phyloP scores from a whole-genome alignment of 2,329 filamentous ascomycete genomes.

The Pseudopyrenochaeta lycopersici region DNA sequence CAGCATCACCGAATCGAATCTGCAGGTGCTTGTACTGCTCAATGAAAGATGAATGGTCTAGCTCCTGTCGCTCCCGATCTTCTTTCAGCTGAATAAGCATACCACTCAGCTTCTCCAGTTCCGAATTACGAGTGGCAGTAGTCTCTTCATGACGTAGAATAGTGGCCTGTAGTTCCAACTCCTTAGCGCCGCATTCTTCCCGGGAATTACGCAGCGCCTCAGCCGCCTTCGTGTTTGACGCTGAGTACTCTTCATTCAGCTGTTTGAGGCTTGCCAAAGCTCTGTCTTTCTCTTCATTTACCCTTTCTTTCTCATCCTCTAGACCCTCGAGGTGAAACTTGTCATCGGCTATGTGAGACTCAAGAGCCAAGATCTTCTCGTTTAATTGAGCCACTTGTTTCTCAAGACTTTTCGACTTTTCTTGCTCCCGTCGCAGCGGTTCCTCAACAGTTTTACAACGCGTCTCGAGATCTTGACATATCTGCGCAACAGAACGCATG shows the following conservation, averaged over 20 bases:
- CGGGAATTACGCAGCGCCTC: slow-evolving; percentile 31
- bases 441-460: slow-evolving; percentile 65
- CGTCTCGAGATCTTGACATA: slow-evolving; percentile 65
- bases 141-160: slow-evolving; percentile 27
- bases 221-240: slow-evolving; percentile 45
- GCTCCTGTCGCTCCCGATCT: slow-evolving; percentile 17
- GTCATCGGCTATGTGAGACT: slow-evolving; percentile 33
- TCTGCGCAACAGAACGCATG: slow-evolving; percentile 59
- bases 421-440: slow-evolving; percentile 59
- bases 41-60: slow-evolving; percentile 13
- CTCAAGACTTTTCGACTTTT: slow-evolving; percentile 45
- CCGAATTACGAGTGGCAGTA: slow-evolving; percentile 9
- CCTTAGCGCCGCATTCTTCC: slow-evolving; percentile 37
- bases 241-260: slow-evolving; percentile 49
- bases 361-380: slow-evolving; percentile 47
- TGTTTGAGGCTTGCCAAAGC: slow-evolving; percentile 40
- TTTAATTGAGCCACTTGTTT: slow-evolving; percentile 42
- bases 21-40: slow-evolving; percentile 44
- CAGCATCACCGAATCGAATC: slow-evolving; percentile 29
- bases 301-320: slow-evolving; percentile 48
- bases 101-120: slow-evolving; percentile 14
- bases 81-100: slow-evolving; percentile 13
- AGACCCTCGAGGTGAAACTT: slow-evolving; percentile 44
- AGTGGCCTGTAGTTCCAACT: slow-evolving; percentile 47
- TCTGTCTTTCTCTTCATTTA: slow-evolving; percentile 45